These are phyloP conservation scores for Sideroxylon spinosum DNA, from an alignment of 179 eudicot species.

Conservation along the genomic window DNA sequence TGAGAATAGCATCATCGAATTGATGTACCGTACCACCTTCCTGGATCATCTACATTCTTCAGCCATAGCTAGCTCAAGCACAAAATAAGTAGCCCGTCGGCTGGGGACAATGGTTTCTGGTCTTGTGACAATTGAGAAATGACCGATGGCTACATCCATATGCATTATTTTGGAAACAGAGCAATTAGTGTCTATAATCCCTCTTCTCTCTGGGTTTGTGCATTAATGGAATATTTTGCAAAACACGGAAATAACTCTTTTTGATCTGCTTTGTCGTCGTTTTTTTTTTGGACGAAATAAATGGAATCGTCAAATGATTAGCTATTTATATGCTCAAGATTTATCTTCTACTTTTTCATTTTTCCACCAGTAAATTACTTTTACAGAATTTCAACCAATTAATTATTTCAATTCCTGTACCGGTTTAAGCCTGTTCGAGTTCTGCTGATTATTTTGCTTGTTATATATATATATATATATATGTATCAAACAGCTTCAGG, in stretches of 20 bases:
- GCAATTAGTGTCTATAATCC: background rate
- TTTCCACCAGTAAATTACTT: background rate
- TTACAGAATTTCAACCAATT: background rate
- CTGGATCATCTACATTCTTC: background rate
- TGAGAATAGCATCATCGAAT: background rate
- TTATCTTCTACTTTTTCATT: background rate
- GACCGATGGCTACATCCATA: background rate
- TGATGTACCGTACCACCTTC: slow-evolving; percentile 4
- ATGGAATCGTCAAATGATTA: background rate
- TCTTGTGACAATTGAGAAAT: slow-evolving; percentile 1
- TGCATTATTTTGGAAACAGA: background rate
- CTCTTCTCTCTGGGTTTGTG: background rate
- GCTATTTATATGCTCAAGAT: background rate
- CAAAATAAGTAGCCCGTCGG: slow-evolving; percentile 1
- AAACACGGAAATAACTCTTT: background rate
- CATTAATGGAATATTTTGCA: background rate
- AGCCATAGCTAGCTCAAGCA: background rate
- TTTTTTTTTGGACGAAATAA: background rate
- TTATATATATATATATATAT: background rate
- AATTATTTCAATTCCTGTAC: background rate
- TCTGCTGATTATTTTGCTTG: slow-evolving; percentile 5
- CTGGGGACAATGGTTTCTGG: background rate
- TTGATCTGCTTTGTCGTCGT: background rate
- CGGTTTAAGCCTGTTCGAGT: background rate
- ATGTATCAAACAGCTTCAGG: slow-evolving; percentile 46